Base-by-base conservation (phyloP, 2,329 filamentous ascomycete species). In the Ceratocystis cubensis region DNA sequence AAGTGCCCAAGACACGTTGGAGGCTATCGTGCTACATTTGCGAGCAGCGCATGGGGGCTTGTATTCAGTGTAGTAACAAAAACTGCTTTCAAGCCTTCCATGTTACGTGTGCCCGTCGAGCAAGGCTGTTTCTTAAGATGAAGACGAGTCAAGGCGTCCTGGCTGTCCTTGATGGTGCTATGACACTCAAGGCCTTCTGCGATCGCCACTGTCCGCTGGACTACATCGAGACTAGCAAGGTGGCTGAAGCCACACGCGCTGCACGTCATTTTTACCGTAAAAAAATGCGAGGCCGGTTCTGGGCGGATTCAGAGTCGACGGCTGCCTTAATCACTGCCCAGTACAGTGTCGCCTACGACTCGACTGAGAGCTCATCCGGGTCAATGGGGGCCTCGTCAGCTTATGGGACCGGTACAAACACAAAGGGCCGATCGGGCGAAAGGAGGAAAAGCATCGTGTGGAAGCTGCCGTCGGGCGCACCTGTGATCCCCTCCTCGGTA, bases 61-160 rank as follows among this genome's bases (percentile, higher is more conserved):
- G 93, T 75, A 96, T 99, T 69, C 94, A 99, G 75, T 99, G 94
- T 75, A 91, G 92, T 69, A 96, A 97, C 78, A 97, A 96, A 76
- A 90, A 88, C 69, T 99, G 94, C 75, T 99, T 96, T 73, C 88
- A 93, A 73, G 94, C 94, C 7, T 99, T 99, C 75, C 94, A 99
- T 76, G 91, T 96, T 65, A 97, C 94, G 4, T 99, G 94, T 74
- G 94, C 94, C 28, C 85, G 94, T 66, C 85, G 89, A 71, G 91
- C 92, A 61, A 87, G 87, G 69, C 81, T 99, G 0, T 97, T 90
- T 73, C 80, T 99, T 70, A 93, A 93, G 76, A 99, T 99, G 94
- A 99, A 97, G 77, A 91, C 92, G 63, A 89, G 85, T 65, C 89
- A 93, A 69, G 89, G 89, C 63, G 86, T 85, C 13, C 81, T 89